Conservation (phyloP, 1,284 basidiomycete genomes). For the Stygiomarasmius scandens region DNA sequence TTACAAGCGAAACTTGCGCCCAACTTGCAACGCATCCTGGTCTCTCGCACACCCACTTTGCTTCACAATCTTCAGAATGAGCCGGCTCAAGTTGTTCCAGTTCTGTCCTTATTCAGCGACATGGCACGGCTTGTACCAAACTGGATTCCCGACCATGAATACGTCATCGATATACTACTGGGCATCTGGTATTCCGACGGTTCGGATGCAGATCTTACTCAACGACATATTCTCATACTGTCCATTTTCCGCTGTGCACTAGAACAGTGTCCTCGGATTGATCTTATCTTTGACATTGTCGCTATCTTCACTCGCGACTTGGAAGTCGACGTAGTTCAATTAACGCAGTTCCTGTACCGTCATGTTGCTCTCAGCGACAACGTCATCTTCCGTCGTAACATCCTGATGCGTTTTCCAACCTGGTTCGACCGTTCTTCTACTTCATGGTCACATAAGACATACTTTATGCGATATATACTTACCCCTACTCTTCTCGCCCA, state of each 20-base stretch:
- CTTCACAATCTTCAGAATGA: constrained; percentile 62
- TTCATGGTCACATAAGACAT: constrained; percentile 82
- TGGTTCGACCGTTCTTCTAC: constrained; percentile 77
- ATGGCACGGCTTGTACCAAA: constrained; percentile 66
- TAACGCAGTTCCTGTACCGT: constrained; percentile 89
- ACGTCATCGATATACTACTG: constrained; percentile 71
- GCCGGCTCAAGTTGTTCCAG: constrained; percentile 59
- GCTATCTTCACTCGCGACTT: constrained; percentile 82
- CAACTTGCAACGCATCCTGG: constrained; percentile 75
- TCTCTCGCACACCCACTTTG: constrained; percentile 64
- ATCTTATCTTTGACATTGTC: constrained; percentile 88
- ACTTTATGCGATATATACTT: constrained; percentile 85
- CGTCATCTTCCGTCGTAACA: constrained; percentile 74
- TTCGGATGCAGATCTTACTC: constrained; percentile 53
- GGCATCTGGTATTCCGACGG: constrained; percentile 71
- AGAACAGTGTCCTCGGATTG: constrained; percentile 73
- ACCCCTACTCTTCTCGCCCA: constrained; percentile 89
- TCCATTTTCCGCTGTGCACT: constrained; percentile 79
- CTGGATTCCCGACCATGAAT: constrained; percentile 75
- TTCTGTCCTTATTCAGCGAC: constrained; percentile 79
- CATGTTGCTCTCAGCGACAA: constrained; percentile 77
- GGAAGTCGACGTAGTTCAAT: constrained; percentile 80
- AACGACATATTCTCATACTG: constrained; percentile 72
- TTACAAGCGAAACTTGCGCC: constrained; percentile 79
- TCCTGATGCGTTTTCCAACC: constrained; percentile 84